Evolutionary conservation across 2,329 filamentous ascomycete genomes (phyloP).

Genomic region (Alternaria arbusti): DNA sequence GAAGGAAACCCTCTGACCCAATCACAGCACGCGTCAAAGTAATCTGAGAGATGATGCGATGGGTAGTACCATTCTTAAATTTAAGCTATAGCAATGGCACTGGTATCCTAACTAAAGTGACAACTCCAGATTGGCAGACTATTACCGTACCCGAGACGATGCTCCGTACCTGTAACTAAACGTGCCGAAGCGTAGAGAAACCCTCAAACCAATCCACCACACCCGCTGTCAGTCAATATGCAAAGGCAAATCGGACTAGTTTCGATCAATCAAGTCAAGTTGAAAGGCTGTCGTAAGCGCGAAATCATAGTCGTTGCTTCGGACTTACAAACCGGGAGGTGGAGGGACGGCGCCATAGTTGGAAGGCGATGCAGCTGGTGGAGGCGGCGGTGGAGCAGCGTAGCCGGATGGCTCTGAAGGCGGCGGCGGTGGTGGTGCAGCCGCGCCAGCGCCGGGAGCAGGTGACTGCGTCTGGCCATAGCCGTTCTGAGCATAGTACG

Average conservation of each 20-base stretch:
- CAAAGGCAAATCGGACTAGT: constrained; percentile 6
- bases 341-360: constrained; percentile 45
- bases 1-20: constrained; percentile 27
- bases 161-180: background rate
- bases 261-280: constrained; percentile 14
- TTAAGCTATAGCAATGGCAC: constrained; percentile 8
- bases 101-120: constrained; percentile 12
- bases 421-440: constrained; percentile 37
- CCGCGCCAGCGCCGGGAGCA: constrained; percentile 34
- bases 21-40: constrained; percentile 22
- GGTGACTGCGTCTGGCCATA: constrained; percentile 36
- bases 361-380: constrained; percentile 42
- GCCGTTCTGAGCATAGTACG: constrained; percentile 37
- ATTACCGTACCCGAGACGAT: background rate
- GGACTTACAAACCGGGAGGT: constrained; percentile 42
- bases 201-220: background rate
- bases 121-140: background rate
- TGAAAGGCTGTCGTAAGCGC: constrained; percentile 20
- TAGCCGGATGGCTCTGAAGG: constrained; percentile 36
- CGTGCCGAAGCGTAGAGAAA: constrained; percentile 5
- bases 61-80: background rate
- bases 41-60: background rate
- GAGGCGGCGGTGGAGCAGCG: constrained; percentile 43
- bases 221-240: constrained; percentile 1
- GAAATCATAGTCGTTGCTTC: constrained; percentile 19